A percentile compares a stretch with the other conserved stretches of the same genome.
Conservation (phyloP, 257 asterid genomes). For the Gentiana dahurica region DNA sequence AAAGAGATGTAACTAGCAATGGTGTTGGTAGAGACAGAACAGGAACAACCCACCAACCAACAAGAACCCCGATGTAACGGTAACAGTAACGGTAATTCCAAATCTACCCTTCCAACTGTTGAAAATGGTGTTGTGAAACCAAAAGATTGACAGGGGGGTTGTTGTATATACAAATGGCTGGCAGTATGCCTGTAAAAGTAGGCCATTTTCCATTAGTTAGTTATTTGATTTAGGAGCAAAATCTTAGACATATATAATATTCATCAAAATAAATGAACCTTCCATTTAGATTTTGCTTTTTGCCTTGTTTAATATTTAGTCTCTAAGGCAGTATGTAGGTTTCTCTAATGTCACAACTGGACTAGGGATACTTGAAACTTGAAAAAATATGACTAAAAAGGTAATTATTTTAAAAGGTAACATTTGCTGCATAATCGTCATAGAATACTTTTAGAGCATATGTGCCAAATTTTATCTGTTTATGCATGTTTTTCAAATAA, state of each 20-base stretch:
- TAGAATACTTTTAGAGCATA: no score
- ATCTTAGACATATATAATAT: conserved; percentile 1
- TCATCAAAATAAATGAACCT: conserved; percentile 18
- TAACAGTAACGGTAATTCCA: conserved; percentile 10
- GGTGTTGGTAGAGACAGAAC: conserved; percentile 25
- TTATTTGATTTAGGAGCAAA: conserved; percentile 28
- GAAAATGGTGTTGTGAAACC: conserved; percentile 56
- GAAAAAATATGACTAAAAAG: no score
- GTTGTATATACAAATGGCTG: conserved; percentile 21
- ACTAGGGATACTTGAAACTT: no score
- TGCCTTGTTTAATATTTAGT: no score
- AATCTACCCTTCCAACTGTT: conserved; percentile 17
- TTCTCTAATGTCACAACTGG: no score
- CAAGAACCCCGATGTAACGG: conserved; percentile 49
- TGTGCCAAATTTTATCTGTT: no score
- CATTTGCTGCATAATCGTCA: no score
- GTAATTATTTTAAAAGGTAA: no score
- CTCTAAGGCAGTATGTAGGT: no score
- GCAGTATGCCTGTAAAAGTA: conserved; percentile 36
- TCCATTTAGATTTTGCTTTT: background rate
- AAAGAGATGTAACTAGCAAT: conserved; percentile 27
- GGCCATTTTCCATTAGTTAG: conserved; percentile 23
- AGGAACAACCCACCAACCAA: conserved; percentile 31
- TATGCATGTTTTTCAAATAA: no score
- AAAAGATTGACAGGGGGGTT: conserved; percentile 14